Base-by-base conservation (phyloP, 1,284 basidiomycete species). In the Irpex sp. region DNA sequence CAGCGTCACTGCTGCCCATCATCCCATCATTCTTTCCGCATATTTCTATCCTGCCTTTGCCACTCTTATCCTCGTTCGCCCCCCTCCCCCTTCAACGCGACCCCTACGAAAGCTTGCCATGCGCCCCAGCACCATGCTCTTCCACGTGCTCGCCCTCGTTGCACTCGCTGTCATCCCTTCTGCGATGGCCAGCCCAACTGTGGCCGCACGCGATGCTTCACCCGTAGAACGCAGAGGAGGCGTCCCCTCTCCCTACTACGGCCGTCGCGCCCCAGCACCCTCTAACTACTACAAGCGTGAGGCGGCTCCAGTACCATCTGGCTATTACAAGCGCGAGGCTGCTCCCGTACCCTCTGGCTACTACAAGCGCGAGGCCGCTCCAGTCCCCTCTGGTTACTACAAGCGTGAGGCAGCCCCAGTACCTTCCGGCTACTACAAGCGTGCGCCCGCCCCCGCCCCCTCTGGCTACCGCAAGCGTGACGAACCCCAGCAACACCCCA, bases 401-500 rank as follows among this genome's bases (percentile, higher is more conserved):
- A 37, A 51, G 26, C 59, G 26, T 21, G 46, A 62, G 31, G 31
- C 36, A 33, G 31, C 58, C 43, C 17, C 58, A 13, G 15, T 36
- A 17, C n/a, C 57, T 36, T 15, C 7, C 57, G 36, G 11, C 53
- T 31, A 31, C 17, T 31, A 31, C 57, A 19, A 7, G 15, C 13
- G 8, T 8, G 37, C 37, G 13, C 36, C 19, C 5, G 57, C 33
- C 4, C 57, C 57, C 1, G 57, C 57, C 0, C 57, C 57, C 19
- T 58, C 57, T 35, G 58, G 58, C 58, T 8, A 59, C 61, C 63
- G 62, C 59, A 37, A 51, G 26, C 59, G 26, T 39, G 46, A 62
- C 61, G 58, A 63, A 63, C 57, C 63, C 21, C 68, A 70, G 61
- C 50, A 60, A 58, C 57, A 63, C n/a, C 46, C 68, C 59, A 33